Conservation (phyloP, 768 basidiomycete species). For the Russula foetens region DNA sequence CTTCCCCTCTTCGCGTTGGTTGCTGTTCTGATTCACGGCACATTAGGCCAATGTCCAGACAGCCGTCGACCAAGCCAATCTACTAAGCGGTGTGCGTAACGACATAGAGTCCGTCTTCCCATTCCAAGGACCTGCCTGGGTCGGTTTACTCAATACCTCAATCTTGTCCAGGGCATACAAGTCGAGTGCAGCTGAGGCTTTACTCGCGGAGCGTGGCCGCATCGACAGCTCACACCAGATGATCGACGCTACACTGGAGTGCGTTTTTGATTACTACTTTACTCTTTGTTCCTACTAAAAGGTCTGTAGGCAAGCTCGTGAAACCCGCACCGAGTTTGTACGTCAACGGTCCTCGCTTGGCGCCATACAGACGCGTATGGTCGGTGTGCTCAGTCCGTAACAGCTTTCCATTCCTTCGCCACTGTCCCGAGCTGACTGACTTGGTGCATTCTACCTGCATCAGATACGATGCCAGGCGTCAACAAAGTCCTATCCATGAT, state of each 20-base stretch:
- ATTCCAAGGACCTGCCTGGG: not conserved
- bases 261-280: slow-evolving; percentile 25
- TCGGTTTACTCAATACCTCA: not conserved
- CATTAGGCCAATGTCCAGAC: slow-evolving; percentile 66
- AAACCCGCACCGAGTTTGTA: slow-evolving; percentile 87
- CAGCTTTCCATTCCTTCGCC: not conserved
- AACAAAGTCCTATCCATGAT: slow-evolving; percentile 90
- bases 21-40: not conserved
- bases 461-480: slow-evolving; percentile 90
- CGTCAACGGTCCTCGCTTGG: slow-evolving; percentile 69
- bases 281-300: not conserved
- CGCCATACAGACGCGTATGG: slow-evolving; percentile 79
- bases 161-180: slow-evolving; percentile 67
- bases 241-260: slow-evolving; percentile 91
- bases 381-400: slow-evolving; percentile 63
- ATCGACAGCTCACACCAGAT: slow-evolving; percentile 93
- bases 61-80: slow-evolving; percentile 78
- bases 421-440: not conserved
- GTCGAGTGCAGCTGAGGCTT: slow-evolving; percentile 76
- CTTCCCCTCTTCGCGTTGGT: not conserved
- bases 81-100: slow-evolving; percentile 85
- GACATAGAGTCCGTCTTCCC: slow-evolving; percentile 76
- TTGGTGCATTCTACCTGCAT: not conserved
- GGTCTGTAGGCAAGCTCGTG: slow-evolving; percentile 81
- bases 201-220: slow-evolving; percentile 78